Evolutionary conservation across 305 asterid species (phyloP).

Genomic region (Solanum hybrid): DNA sequence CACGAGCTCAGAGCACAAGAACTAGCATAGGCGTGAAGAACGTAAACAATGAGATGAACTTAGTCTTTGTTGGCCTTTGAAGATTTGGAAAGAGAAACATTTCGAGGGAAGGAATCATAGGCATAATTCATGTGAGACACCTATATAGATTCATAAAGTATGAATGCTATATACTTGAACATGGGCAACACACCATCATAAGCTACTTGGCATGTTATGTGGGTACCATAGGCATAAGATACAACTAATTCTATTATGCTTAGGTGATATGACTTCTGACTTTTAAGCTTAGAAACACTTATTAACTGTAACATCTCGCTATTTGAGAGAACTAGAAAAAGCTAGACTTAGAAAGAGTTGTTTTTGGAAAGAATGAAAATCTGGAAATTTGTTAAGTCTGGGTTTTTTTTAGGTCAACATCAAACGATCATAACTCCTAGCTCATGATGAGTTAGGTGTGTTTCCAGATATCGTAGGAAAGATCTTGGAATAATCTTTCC

Average conservation of each 20-base stretch:
- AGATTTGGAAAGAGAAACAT: background rate
- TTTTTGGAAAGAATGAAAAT: no score
- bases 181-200: background rate
- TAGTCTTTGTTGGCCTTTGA: background rate
- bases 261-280: background rate
- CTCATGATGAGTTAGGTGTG: no score
- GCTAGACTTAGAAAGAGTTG: no score
- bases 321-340: no score
- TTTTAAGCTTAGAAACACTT: no score
- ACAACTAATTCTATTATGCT: background rate
- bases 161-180: background rate
- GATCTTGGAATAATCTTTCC: no score
- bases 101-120: background rate
- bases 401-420: no score
- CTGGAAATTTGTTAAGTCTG: no score
- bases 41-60: no score
- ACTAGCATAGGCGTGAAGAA: background rate
- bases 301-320: no score
- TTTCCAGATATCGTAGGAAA: no score
- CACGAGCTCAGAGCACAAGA: background rate
- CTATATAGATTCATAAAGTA: background rate
- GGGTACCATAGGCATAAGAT: background rate
- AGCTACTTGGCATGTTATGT: background rate
- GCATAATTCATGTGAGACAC: background rate
- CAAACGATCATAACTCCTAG: no score